Evolutionary conservation across 169 alveolate genomes (phyloP), one percentile per base, ranked within the genome.

Genomic region (Babesia bovis): DNA sequence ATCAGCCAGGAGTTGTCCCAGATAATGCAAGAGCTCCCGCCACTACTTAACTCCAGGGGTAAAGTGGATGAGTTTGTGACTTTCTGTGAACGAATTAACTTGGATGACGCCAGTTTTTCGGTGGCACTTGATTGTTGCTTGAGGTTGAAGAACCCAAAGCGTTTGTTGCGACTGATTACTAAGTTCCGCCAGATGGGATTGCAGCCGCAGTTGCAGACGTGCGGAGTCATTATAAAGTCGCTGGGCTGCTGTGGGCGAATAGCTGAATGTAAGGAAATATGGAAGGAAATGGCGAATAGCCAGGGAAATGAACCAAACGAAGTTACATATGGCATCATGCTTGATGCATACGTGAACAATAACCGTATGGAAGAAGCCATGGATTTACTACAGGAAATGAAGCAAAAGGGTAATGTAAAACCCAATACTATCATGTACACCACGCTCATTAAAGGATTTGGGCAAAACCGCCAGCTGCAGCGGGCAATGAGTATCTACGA

Each of bases 301-400:
- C 59, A 76, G 12, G 68, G 69, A 5, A 23, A 66, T 25, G 94
- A 73, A 40, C 96, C 96, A 47, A 94, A 93, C 79, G 93, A 92
- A 60, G 92, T 94, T 12, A 82, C 94, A 15, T 96, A 93, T 63
- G 96, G 96, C 61, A 91, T 97, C 68, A 84, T 95, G 61, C 84
- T 95, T 60, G 98, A 96, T 74, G 96, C 98, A 4, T 93, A 95
- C 65, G 95, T 96, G 63, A 90, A 89, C 90, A 94, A 94, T 71
- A 91, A 91, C 47, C 74, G 90, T 50, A 84, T 96, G 36, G 96
- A 90, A 50, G 88, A 90, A 83, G 97, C 97, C 35, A 56, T 94
- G 73, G 89, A 72, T 58, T 82, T 95, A 58, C 87, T 95, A 40
- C 84, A 92, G 60, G 93, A 91, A 35, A 93, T 95, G 96, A 89